Conservation (phyloP, 2,329 filamentous ascomycete genomes). For the Chalaropsis ovoidea region DNA sequence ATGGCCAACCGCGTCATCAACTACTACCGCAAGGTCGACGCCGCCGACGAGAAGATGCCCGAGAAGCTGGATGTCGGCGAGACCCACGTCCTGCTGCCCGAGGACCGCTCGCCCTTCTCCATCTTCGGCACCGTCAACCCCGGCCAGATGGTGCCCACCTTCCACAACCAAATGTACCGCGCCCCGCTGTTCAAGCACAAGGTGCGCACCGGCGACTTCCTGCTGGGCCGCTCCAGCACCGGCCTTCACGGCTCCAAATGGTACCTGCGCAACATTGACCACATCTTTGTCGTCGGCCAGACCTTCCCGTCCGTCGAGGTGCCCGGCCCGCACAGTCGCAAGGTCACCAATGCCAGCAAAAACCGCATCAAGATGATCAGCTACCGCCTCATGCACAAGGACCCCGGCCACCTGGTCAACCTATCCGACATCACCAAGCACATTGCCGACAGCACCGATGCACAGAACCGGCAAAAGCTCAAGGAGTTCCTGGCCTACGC, state of each 20-base stretch:
- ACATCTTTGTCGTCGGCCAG: constrained; percentile 84
- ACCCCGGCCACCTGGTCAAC: constrained; percentile 56
- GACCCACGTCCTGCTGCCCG: constrained; percentile 73
- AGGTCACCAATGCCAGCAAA: constrained; percentile 94
- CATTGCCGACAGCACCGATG: constrained; percentile 84
- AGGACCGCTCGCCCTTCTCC: constrained; percentile 92
- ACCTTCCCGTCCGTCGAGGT: constrained; percentile 87
- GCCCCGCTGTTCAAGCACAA: constrained; percentile 87
- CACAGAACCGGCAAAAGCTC: constrained; percentile 91
- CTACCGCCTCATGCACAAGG: constrained; percentile 76
- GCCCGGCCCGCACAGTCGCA: constrained; percentile 83
- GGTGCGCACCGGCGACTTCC: constrained; percentile 68
- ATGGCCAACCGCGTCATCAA: constrained; percentile 97
- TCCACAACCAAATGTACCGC: constrained; percentile 92
- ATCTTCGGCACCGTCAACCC: constrained; percentile 89
- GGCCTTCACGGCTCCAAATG: constrained; percentile 67
- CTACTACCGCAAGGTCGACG: constrained; percentile 78
- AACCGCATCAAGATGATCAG: constrained; percentile 94
- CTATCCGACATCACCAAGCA: constrained; percentile 84
- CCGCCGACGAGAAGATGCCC: constrained; percentile 60
- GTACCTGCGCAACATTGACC: constrained; percentile 80
- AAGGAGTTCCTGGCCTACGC: constrained; percentile 92
- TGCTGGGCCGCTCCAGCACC: constrained; percentile 74
- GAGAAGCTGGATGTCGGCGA: constrained; percentile 82
- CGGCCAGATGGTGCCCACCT: constrained; percentile 77